Evolutionary conservation across 2,329 filamentous ascomycete genomes (phyloP), one percentile per base, ranked within the genome.

Genomic region (Botryosphaeria dothidea): DNA sequence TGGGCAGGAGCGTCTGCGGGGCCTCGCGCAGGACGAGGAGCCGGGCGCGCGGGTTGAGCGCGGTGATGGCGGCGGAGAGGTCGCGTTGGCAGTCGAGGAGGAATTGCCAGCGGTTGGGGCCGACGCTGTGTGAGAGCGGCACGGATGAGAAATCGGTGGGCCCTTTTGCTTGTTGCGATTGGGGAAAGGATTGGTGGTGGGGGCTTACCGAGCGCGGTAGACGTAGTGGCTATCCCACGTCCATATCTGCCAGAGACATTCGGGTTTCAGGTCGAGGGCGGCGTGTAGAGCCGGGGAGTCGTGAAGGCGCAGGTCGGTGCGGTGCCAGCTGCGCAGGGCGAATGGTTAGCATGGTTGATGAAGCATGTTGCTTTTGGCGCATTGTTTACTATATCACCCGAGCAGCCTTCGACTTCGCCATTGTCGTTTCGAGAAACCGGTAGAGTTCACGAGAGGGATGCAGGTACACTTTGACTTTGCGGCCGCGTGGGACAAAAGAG

Each of bases 141-240:
- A 23, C 23, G 19, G 8, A 19, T 46, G 9, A 46, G 43, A 23
- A 46, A 6, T n/a, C 17, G 2, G 31, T 41, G 23, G 23, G 23
- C 17, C n/a, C 17, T 23, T 49, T 3, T 23, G 9, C 25, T 48
- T 29, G 13, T n/a, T n/a, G n/a, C n/a, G n/a, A n/a, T 34, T 52
- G 27, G 27, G 3, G 7, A 3, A 5, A 38, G n/a, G 7, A 19
- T 23, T 19, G 15, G n/a, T 19, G 4, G 8, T 31, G 29, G n/a
- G 6, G 27, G 48, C 6, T 6, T 64, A 64, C 62, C 62, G 84
- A 0, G 88, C 86, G 34, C 84, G 84, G 73, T 92, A 92, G 27
- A 93, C 89, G 73, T 93, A 93, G 74, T 93, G 89, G 65, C 90
- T 90, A 73, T 92, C 90, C 89, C 90, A 93, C 1, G 88, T 92